Evolutionary conservation across 345 rosid genomes (phyloP), one percentile per base, ranked within the genome.

Genomic region (Corymbia maculata): DNA sequence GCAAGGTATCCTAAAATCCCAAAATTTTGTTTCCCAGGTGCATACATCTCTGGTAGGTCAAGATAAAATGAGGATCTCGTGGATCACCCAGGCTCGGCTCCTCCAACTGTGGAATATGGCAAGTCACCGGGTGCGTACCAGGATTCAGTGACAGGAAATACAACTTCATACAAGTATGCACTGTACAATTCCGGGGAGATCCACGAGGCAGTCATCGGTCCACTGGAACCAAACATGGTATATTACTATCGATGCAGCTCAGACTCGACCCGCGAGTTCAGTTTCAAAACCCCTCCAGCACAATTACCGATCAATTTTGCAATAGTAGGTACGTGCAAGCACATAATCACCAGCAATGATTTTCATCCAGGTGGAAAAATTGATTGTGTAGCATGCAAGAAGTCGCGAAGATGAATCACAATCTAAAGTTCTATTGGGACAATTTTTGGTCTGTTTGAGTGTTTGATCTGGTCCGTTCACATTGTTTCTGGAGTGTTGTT

Each of bases 181-280:
- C 2, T 91, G 6, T 96, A 95, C 88, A 19, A 66, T 47, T 97
- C 99, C 3, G 96, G 96, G 21, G 90, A 86, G 52, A 96, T 97
- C 55, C 93, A 96, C 68, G 91, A 97, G 6, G 96, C 86, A 0
- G 93, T 95, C 51, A 91, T 96, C 50, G 97, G 98, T 42, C 98
- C 98, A 6, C 89, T 97, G 79, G 75, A 89, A 53, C 94, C 95
- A n/a, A 88, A 91, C 88, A 94, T 94, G 0, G 86, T 92, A 30
- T 97, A 96, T 51, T 95, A 94, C 90, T 96, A 97, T 87, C 92
- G 92, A 21, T 96, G 95, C 59, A 92, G 98, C 88, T 89, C 89
- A 7, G 51, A 88, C 57, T 75, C 93, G 4, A 86, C 90, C 45
- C 90, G 85, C 8, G 92, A 95, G 87, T 94, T 93, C 89, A 91